A percentile compares a stretch with the other conserved stretches of the same genome.
These are phyloP conservation scores for Euphorbia corollata DNA, from an alignment of 441 rosid genomes.

Conservation along the genomic window DNA sequence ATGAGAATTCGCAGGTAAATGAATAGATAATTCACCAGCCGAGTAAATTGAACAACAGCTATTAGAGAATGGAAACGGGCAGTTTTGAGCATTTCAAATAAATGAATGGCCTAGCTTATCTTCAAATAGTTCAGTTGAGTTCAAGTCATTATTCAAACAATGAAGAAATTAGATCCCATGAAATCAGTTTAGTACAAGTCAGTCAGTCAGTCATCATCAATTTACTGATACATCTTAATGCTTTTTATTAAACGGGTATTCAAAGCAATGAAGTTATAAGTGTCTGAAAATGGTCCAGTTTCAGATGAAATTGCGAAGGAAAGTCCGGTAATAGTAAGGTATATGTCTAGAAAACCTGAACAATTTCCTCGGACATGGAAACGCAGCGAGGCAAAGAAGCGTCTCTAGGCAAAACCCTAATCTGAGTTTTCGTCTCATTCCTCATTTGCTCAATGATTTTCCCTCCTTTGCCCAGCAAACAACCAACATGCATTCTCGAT, in stretches of 20 bases:
- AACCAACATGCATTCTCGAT: constrained; percentile 83
- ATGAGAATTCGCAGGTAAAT: neutral
- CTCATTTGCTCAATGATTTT: constrained; percentile 99
- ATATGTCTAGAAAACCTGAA: constrained; percentile 50
- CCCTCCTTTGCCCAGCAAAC: constrained; percentile 92
- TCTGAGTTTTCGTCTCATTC: constrained; percentile 92
- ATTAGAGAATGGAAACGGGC: neutral
- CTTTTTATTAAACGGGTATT: neutral
- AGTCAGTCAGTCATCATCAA: constrained; percentile 8
- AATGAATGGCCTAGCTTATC: constrained; percentile 4
- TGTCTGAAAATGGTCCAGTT: constrained; percentile 10
- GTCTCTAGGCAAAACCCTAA: constrained; percentile 87
- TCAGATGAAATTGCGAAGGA: neutral
- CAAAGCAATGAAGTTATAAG: constrained; percentile 9
- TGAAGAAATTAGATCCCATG: constrained; percentile 5
- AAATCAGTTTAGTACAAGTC: neutral
- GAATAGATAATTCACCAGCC: neutral
- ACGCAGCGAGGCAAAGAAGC: constrained; percentile 79
- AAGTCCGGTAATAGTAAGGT: neutral
- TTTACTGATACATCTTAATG: neutral
- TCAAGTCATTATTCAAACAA: constrained; percentile 2
- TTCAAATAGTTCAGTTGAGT: neutral
- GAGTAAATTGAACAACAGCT: constrained; percentile 4
- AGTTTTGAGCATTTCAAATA: neutral
- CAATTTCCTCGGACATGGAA: constrained; percentile 75